phyloP scores from a whole-genome alignment of 2,329 filamentous ascomycete genomes.

The Tolypocladium guangdongense region DNA sequence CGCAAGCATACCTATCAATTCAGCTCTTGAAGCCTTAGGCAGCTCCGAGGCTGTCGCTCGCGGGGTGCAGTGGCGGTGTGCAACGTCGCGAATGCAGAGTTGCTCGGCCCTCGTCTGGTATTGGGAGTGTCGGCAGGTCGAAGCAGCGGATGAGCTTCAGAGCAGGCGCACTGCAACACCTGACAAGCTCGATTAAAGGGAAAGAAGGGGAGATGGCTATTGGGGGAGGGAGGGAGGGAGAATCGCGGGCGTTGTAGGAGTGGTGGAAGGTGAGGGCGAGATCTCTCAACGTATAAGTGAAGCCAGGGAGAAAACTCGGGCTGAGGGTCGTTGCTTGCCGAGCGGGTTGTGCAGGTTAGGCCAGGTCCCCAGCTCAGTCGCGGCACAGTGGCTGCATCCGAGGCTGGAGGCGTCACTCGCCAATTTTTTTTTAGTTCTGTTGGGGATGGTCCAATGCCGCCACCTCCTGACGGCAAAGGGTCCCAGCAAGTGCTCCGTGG shows the following conservation, averaged over 20 bases:
- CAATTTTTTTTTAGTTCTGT: constrained; percentile 28
- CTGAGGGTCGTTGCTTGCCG: constrained; percentile 9
- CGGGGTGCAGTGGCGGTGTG: not conserved
- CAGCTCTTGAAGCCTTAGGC: constrained; percentile 13
- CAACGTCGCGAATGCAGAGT: constrained; percentile 3
- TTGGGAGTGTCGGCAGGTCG: not conserved
- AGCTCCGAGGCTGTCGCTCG: constrained; percentile 5
- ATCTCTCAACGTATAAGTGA: constrained; percentile 19
- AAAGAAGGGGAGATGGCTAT: not conserved
- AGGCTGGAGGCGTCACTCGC: constrained; percentile 4
- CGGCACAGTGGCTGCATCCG: constrained; percentile 8
- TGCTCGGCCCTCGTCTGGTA: not conserved
- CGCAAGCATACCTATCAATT: constrained; percentile 20
- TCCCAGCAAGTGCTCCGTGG: not conserved
- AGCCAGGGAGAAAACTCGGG: constrained; percentile 13
- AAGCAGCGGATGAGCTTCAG: not conserved
- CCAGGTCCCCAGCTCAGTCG: constrained; percentile 7
- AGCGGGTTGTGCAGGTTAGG: not conserved
- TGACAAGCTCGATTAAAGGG: not conserved
- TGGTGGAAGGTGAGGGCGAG: constrained; percentile 6
- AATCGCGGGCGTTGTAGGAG: not conserved
- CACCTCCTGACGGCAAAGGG: not conserved
- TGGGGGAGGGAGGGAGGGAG: constrained; percentile 1
- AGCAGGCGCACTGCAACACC: constrained; percentile 4
- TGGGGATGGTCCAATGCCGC: constrained; percentile 24